Evolutionary conservation across 768 basidiomycete genomes (phyloP).

Genomic region (Rhizopogon rudus): DNA sequence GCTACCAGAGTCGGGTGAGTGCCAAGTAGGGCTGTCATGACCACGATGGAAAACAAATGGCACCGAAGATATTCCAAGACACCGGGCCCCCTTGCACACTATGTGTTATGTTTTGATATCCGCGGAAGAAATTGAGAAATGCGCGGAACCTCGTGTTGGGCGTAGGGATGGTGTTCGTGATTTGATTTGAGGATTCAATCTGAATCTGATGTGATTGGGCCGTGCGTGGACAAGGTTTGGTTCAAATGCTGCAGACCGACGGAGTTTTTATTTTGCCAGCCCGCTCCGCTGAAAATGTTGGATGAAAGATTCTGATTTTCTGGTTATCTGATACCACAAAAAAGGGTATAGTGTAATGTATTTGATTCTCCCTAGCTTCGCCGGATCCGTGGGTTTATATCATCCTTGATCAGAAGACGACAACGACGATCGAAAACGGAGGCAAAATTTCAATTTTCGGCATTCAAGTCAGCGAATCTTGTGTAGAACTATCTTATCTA

Average conservation of each 20-base stretch:
- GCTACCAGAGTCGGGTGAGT: background rate
- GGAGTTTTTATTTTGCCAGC: background rate
- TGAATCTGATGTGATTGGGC: conserved; percentile 1
- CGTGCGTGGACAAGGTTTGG: background rate
- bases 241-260: background rate
- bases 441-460: background rate
- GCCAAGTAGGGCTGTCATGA: background rate
- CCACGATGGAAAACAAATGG: background rate
- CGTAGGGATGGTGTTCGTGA: conserved; percentile 1
- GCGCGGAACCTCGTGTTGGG: conserved; percentile 2
- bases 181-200: background rate
- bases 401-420: background rate
- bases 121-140: conserved; percentile 1
- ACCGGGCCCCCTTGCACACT: background rate
- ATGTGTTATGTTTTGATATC: background rate
- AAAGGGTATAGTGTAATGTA: background rate
- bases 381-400: background rate
- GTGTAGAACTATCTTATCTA: background rate
- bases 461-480: background rate
- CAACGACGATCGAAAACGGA: background rate
- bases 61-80: conserved; percentile 1
- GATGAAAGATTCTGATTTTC: too few species aligned
- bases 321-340: background rate
- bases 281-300: background rate
- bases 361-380: background rate